Evolutionary conservation across 345 rosid genomes (phyloP), one percentile per base, ranked within the genome.

Genomic region (Raphanus raphanistrum): DNA sequence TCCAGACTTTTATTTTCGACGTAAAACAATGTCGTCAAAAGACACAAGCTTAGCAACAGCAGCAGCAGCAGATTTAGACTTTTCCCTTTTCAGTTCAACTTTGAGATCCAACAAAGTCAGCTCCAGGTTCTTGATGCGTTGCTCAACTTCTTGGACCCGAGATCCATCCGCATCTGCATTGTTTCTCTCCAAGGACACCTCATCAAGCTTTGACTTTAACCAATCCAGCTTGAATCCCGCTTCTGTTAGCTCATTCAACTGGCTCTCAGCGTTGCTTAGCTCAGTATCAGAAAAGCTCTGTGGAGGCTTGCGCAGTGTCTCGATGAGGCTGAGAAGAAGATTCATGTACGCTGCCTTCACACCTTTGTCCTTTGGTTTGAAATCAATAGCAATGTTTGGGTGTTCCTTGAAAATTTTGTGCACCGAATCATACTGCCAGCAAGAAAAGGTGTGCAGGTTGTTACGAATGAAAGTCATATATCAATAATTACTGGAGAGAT

Each of bases 341-440:
- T 21, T 63, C 62, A 63, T 73, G 76, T 73, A 73, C 17, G 31
- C 62, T 32, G 50, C 5, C 26, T 63, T 73, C 50, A 73, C 70
- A 2, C 10, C 41, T 16, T 29, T 57, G 27, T 45, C 63, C 59
- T 10, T 60, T 72, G n/a, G 16, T 61, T 63, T 61, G 16, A 72
- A 29, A 61, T 45, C 52, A 13, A 45, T 45, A 45, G 52, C 52
- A 45, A 45, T 45, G 52, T 45, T 45, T 45, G 52, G 52, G 52
- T 45, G 52, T 45, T 45, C 15, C 52, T 45, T 13, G 52, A 45
- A 45, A 45, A 45, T 45, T 45, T 45, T 45, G 52, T 45, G 15
- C 52, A 45, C 52, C 5, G 52, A 45, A 45, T 45, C 52, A 45
- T 12, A 48, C 54, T 48, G 32, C 52, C 12, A 60, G 31, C 16